Base-by-base conservation (phyloP, 768 basidiomycete genomes). In the Polyporus arcularius region DNA sequence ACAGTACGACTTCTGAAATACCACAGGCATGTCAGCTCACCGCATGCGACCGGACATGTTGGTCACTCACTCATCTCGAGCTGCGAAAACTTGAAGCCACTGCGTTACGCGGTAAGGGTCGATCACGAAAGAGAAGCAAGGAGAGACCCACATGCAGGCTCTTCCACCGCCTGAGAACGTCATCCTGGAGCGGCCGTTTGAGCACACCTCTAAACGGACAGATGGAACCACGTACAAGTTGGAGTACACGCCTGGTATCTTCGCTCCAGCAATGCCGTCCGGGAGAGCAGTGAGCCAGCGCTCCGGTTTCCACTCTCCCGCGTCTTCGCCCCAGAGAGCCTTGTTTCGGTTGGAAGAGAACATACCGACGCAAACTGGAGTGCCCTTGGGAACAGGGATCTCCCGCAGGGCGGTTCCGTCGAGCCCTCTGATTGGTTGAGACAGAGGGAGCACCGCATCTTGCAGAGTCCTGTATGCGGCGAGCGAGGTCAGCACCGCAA, bases 141-240 rank as follows among this genome's bases (percentile, higher is more conserved):
- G 35, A 35, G 6, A 35, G 11, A 72, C 78, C 61, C 47, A 80
- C 79, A 82, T 79, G 74, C 80, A 82, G 8, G 78, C 73, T 16
- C 80, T 68, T 12, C 74, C 72, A 15, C 80, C 80, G 38, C 74
- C 79, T 11, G 76, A 57, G 66, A 80, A 82, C 0, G 80, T 79
- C 76, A 80, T 76, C 21, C 79, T 80, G 40, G 12, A 12, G 30
- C 21, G 21, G 21, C 21, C 21, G 21, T 26, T 2, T 26, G 21
- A 26, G 21, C 21, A 2, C 21, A 26, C 21, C 21, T 26, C 21
- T 26, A 2, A 26, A 26, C 21, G 21, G 21, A 26, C 21, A 26
- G 21, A 26, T 26, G 2, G 21, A 26, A 26, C 21, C 5, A 53
- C 60, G 18, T 15, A 61, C 65, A 62, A 40, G 41, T 62, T 60